These are phyloP conservation scores for Esteya vermicola DNA, from an alignment of 2,329 filamentous ascomycete species.

Conservation along the genomic window DNA sequence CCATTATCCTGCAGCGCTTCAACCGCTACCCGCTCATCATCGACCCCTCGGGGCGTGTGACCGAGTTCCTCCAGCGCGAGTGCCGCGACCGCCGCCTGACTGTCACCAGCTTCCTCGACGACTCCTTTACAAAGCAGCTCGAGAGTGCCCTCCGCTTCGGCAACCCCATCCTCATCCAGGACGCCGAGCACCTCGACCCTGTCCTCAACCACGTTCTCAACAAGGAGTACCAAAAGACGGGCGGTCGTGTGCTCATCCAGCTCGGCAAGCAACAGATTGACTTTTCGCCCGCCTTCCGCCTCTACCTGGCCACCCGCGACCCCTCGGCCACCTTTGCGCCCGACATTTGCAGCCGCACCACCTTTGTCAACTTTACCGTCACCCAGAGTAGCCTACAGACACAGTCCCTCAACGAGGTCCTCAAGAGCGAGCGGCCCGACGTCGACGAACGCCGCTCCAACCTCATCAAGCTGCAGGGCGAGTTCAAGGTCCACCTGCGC, in stretches of 20 bases:
- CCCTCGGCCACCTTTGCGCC: constrained; percentile 89
- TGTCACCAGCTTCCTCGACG: constrained; percentile 94
- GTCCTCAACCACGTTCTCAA: constrained; percentile 98
- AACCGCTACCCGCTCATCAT: constrained; percentile 98
- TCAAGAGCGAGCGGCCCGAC: constrained; percentile 94
- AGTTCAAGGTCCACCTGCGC: constrained; percentile 96
- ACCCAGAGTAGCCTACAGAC: constrained; percentile 98
- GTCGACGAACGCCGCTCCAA: constrained; percentile 94
- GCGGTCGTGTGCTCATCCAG: constrained; percentile 93
- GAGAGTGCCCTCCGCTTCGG: constrained; percentile 95
- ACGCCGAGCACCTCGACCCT: constrained; percentile 92
- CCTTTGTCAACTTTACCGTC: constrained; percentile 98
- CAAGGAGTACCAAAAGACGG: constrained; percentile 98
- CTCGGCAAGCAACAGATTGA: constrained; percentile 98
- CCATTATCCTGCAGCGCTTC: constrained; percentile 93
- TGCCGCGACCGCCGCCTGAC: constrained; percentile 87
- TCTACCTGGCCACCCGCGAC: constrained; percentile 90
- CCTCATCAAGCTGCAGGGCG: constrained; percentile 95
- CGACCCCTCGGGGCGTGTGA: constrained; percentile 87
- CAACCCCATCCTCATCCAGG: constrained; percentile 96
- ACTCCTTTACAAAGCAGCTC: constrained; percentile 94
- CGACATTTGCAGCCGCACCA: constrained; percentile 94
- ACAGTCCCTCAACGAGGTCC: constrained; percentile 90
- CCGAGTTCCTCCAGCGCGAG: constrained; percentile 89
- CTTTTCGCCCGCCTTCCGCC: constrained; percentile 90